These are phyloP conservation scores for Diophrys appendiculata DNA, from an alignment of 73 alveolate species.

Conservation along the genomic window DNA sequence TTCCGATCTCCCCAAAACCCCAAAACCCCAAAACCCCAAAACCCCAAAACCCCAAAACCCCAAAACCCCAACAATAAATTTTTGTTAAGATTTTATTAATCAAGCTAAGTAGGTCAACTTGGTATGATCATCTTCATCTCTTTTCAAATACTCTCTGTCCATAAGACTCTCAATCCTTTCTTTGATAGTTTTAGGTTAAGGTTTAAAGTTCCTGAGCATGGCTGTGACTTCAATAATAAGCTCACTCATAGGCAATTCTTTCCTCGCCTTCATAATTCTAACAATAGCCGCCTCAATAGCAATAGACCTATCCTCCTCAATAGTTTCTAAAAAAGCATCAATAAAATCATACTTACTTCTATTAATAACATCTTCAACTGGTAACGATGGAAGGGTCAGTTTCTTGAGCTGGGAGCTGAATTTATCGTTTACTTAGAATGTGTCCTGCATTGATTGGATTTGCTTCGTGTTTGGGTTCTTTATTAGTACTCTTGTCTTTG, in stretches of 20 bases:
- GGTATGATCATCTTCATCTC: constrained; percentile 8
- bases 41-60: constrained; percentile 32
- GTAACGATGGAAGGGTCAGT: constrained; percentile 63
- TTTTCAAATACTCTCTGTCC: constrained; percentile 15
- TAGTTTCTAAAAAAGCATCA: constrained; percentile 57
- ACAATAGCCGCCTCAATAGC: constrained; percentile 95
- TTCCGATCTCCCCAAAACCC: constrained; percentile 16
- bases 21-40: constrained; percentile 26
- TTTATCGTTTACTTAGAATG: constrained; percentile 51
- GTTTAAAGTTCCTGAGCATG: constrained; percentile 69
- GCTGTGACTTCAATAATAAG: constrained; percentile 63
- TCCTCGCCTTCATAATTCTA: constrained; percentile 85
- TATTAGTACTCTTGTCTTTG: no score
- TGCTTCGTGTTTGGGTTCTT: no score
- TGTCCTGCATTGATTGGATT: no score
- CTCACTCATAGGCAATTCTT: constrained; percentile 57
- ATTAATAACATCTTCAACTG: constrained; percentile 67
- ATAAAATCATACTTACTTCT: no score
- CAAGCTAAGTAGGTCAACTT: constrained; percentile 12
- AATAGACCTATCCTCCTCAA: constrained; percentile 83
- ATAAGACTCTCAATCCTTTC: constrained; percentile 22
- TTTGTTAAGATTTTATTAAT: neutral
- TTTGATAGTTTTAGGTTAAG: constrained; percentile 21
- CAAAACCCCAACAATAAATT: constrained; percentile 60
- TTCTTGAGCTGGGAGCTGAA: constrained; percentile 56